A percentile compares a stretch with the other conserved stretches of the same genome.
Evolutionary conservation across 768 basidiomycete species (phyloP).

Genomic region (Hericium coralloides): DNA sequence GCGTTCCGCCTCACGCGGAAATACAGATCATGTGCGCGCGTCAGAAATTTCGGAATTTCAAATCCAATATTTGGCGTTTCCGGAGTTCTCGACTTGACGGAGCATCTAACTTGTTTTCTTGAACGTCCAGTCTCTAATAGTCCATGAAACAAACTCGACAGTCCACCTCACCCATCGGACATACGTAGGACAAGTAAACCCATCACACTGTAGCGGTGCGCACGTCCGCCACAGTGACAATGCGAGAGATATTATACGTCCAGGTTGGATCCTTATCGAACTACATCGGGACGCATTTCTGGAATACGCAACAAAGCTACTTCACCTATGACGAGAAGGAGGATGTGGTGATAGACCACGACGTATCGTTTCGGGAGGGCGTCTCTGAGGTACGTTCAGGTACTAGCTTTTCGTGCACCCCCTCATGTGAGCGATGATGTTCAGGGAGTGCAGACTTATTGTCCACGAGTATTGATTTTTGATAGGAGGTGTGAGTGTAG

Average conservation of each 20-base stretch:
- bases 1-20: too few species aligned
- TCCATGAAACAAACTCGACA: too few species aligned
- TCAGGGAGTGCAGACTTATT: conserved; percentile 40
- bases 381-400: conserved; percentile 36
- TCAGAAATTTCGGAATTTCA: too few species aligned
- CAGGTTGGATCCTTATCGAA: conserved; percentile 66
- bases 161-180: too few species aligned
- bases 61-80: too few species aligned
- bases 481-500: conserved; percentile 50
- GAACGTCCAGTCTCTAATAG: too few species aligned
- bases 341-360: conserved; percentile 37
- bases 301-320: conserved; percentile 75
- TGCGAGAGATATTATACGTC: conserved; percentile 75
- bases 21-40: too few species aligned
- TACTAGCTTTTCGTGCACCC: background rate
- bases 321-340: conserved; percentile 30
- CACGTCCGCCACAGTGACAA: conserved; percentile 35
- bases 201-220: too few species aligned
- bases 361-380: conserved; percentile 62
- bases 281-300: conserved; percentile 68
- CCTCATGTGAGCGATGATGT: background rate
- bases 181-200: too few species aligned
- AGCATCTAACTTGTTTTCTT: too few species aligned
- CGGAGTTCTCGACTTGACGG: too few species aligned
- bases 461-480: conserved; percentile 57